Percentiles rank a stretch among this genome's conserved stretches.
Conservation (phyloP, 495 filamentous ascomycete genomes). For the Aspergillus affinis region DNA sequence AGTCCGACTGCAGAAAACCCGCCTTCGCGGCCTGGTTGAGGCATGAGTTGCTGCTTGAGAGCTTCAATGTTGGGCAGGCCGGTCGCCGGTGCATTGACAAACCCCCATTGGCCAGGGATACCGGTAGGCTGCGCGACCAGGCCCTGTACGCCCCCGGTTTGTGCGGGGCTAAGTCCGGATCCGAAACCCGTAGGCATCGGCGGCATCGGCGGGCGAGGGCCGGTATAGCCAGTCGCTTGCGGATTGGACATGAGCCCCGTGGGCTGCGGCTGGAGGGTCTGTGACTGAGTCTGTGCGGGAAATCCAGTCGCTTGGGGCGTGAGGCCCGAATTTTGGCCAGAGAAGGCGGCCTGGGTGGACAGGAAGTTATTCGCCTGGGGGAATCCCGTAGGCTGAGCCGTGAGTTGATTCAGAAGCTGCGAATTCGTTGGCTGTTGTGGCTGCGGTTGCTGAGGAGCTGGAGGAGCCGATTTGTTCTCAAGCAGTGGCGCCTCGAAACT, state of each 20-base stretch:
- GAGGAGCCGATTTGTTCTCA: slow-evolving; percentile 63
- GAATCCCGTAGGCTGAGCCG: slow-evolving; percentile 65
- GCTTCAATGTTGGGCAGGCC: slow-evolving; percentile 93
- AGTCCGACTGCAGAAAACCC: slow-evolving; percentile 87
- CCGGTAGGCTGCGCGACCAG: slow-evolving; percentile 95
- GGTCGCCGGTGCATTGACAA: slow-evolving; percentile 88
- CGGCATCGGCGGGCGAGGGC: slow-evolving; percentile 86
- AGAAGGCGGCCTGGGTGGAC: slow-evolving; percentile 19
- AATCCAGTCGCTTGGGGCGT: slow-evolving; percentile 45
- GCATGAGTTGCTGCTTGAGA: slow-evolving; percentile 96
- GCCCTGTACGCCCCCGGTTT: slow-evolving; percentile 58
- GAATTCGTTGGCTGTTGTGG: slow-evolving; percentile 75
- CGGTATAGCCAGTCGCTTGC: slow-evolving; percentile 64
- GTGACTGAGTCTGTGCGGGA: slow-evolving; percentile 40
- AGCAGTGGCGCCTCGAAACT: slow-evolving; percentile 68
- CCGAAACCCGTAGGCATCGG: slow-evolving; percentile 89
- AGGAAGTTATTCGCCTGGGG: slow-evolving; percentile 61
- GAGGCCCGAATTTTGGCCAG: slow-evolving; percentile 15
- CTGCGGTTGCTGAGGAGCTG: slow-evolving; percentile 82
- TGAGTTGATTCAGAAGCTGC: slow-evolving; percentile 74
- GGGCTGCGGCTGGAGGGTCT: slow-evolving; percentile 45
- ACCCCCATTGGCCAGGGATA: slow-evolving; percentile 93
- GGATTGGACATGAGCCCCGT: slow-evolving; percentile 54
- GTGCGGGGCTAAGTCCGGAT: slow-evolving; percentile 63
- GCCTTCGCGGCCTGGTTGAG: slow-evolving; percentile 88